Percentiles rank a stretch among this genome's conserved stretches.
Conservation (phyloP, 208 protist species). For the Leishmania gerbilli region DNA sequence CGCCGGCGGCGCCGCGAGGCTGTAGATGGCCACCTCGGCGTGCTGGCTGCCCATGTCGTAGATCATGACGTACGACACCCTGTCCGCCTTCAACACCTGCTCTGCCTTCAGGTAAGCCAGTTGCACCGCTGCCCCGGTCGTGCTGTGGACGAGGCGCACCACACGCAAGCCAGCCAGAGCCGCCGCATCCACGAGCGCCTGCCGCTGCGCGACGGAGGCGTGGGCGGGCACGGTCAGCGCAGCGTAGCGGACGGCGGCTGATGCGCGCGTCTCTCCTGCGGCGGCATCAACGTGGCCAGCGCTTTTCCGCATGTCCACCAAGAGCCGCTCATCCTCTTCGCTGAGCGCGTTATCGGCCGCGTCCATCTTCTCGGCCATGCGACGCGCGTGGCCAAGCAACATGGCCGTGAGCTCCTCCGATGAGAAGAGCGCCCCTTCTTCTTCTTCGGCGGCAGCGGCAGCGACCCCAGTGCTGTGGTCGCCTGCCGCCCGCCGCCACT, state of each 20-base stretch:
- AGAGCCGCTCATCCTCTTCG: constrained; percentile 26
- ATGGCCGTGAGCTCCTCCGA: constrained; percentile 88
- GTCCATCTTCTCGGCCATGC: constrained; percentile 53
- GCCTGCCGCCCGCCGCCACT: constrained; percentile 9
- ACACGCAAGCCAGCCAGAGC: constrained; percentile 80
- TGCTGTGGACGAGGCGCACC: constrained; percentile 81
- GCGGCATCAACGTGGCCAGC: neutral
- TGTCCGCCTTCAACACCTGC: constrained; percentile 38
- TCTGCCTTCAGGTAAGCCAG: constrained; percentile 53
- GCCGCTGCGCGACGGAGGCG: constrained; percentile 70
- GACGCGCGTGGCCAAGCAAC: constrained; percentile 77
- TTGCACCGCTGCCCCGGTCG: constrained; percentile 75
- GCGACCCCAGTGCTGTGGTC: neutral
- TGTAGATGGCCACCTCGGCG: constrained; percentile 79
- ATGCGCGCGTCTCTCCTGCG: neutral
- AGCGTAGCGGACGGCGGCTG: constrained; percentile 44
- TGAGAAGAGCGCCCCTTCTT: constrained; percentile 32
- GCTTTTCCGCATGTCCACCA: neutral
- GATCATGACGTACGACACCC: constrained; percentile 60
- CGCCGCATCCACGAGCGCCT: constrained; percentile 89
- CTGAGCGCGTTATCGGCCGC: constrained; percentile 44
- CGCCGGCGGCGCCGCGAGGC: constrained; percentile 34
- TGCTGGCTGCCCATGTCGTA: constrained; percentile 86
- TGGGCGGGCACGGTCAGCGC: constrained; percentile 80
- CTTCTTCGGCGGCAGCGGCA: neutral